These are phyloP conservation scores for Inonotus hispidus DNA, from an alignment of 1,284 basidiomycete genomes.

Conservation along the genomic window DNA sequence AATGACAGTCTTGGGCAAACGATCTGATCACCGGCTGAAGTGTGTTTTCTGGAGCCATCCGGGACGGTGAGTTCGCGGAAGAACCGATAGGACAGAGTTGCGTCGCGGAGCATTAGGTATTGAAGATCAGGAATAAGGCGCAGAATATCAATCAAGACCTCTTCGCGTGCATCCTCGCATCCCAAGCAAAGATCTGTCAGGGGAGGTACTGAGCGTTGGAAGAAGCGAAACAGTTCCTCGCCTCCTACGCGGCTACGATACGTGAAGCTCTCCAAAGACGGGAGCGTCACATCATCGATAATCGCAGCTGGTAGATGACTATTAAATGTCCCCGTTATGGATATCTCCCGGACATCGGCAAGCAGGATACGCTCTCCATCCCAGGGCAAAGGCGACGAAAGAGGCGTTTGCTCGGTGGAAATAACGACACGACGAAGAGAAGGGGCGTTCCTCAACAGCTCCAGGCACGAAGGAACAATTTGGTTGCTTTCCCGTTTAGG, in stretches of 20 bases:
- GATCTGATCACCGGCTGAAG: background rate
- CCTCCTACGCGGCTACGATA: background rate
- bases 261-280: background rate
- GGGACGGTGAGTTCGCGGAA: background rate
- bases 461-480: background rate
- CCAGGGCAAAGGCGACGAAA: background rate
- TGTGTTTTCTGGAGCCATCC: background rate
- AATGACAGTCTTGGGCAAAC: background rate
- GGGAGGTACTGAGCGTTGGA: background rate
- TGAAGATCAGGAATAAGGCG: background rate
- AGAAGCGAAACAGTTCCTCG: background rate
- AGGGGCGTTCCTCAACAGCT: background rate
- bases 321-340: background rate
- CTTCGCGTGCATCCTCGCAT: background rate
- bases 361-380: background rate
- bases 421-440: background rate
- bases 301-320: background rate
- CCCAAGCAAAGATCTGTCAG: background rate
- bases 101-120: background rate
- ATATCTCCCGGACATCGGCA: background rate
- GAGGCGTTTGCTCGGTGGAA: no score
- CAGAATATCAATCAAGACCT: background rate
- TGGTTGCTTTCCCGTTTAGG: background rate
- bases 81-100: background rate
- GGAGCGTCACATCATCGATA: background rate